Conservation (phyloP, 306 rosid species). For the Sophora flavescens region DNA sequence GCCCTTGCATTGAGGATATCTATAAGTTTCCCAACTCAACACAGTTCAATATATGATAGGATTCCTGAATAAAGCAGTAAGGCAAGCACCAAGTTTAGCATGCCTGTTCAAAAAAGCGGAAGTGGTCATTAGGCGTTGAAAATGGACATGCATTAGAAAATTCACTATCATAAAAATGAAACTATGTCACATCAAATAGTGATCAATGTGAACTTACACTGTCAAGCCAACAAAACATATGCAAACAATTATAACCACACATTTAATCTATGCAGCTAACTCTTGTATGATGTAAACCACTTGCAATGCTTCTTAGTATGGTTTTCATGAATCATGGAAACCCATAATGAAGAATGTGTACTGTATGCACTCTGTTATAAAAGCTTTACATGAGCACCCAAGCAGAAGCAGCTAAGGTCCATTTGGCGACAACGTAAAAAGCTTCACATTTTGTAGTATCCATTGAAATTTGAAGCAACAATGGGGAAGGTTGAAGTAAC, state of each 20-base stretch:
- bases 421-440: slow-evolving; percentile 27
- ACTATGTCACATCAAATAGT: slow-evolving; percentile 20
- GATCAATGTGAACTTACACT: neutral
- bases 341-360: neutral
- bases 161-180: slow-evolving; percentile 15
- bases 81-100: slow-evolving; percentile 36
- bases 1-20: slow-evolving; percentile 87
- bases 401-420: slow-evolving; percentile 20
- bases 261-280: neutral
- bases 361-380: neutral
- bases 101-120: slow-evolving; percentile 55
- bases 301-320: neutral
- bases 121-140: slow-evolving; percentile 40
- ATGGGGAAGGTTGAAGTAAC: slow-evolving; percentile 1
- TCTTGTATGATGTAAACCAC: neutral
- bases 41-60: slow-evolving; percentile 36
- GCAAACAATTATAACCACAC: neutral
- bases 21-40: slow-evolving; percentile 45
- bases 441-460: neutral
- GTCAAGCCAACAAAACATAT: neutral
- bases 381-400: slow-evolving; percentile 21
- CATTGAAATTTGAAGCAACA: slow-evolving; percentile 24
- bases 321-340: neutral
- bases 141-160: slow-evolving; percentile 2
- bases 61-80: slow-evolving; percentile 46